phyloP scores from a whole-genome alignment of 163 green algal species.

The Chlorella variabilis region DNA sequence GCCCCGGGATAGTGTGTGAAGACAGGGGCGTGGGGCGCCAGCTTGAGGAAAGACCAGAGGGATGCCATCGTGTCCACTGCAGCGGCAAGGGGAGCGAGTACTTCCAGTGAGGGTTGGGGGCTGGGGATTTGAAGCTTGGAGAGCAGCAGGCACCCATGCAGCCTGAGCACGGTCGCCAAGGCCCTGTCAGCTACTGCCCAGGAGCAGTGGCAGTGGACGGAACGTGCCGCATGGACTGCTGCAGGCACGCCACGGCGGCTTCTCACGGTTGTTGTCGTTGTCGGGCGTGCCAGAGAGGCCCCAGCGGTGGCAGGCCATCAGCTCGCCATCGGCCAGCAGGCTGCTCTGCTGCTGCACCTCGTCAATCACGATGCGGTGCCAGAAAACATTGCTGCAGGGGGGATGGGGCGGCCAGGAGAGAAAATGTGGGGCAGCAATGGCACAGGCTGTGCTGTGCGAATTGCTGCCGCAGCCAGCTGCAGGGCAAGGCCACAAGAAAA shows the following conservation, averaged over 20 bases:
- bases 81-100: too few relatives aligned
- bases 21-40: slow-evolving; percentile 12
- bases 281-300: slow-evolving; percentile 38
- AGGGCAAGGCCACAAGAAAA: not conserved
- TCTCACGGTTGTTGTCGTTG: slow-evolving; percentile 23
- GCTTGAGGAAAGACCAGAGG: slow-evolving; percentile 27
- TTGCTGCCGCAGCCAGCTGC: not conserved
- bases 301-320: slow-evolving; percentile 35
- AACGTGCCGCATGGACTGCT: too few relatives aligned
- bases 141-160: not conserved
- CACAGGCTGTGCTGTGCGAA: too few relatives aligned
- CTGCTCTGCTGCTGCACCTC: slow-evolving; percentile 32
- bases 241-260: too few relatives aligned
- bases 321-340: not conserved
- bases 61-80: slow-evolving; percentile 37
- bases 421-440: too few relatives aligned
- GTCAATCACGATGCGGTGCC: slow-evolving; percentile 45
- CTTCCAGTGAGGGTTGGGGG: too few relatives aligned
- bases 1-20: slow-evolving; percentile 8
- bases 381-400: slow-evolving; percentile 14
- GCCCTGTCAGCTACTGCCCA: too few relatives aligned
- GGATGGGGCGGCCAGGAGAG: not conserved
- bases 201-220: too few relatives aligned
- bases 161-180: too few relatives aligned
- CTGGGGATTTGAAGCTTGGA: too few relatives aligned